Percentiles rank a stretch among this genome's conserved stretches.
Conservation (phyloP, 352 stramenopile genomes). For the Pilasporangium apinafurcum region DNA sequence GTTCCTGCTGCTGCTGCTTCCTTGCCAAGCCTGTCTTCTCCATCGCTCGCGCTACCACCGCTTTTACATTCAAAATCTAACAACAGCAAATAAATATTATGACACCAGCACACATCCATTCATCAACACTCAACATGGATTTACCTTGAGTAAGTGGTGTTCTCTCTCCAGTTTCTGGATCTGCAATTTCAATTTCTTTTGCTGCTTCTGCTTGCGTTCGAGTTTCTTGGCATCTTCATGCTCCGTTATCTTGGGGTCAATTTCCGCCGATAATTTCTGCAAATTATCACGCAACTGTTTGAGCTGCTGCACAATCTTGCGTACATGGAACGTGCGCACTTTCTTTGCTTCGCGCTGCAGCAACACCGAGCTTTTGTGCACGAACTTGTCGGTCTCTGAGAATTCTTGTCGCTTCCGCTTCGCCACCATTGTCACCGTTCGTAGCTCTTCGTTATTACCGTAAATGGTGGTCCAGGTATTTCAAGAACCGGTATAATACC, state of each 20-base stretch:
- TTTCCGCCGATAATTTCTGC: slow-evolving; percentile 4
- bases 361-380: slow-evolving; percentile 63
- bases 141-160: slow-evolving; percentile 40
- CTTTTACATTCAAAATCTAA: slow-evolving; percentile 30
- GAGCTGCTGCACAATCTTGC: slow-evolving; percentile 64
- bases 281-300: slow-evolving; percentile 49
- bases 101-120: no score
- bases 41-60: slow-evolving; percentile 32
- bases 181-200: slow-evolving; percentile 31
- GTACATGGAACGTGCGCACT: slow-evolving; percentile 53
- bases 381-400: slow-evolving; percentile 56
- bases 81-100: not conserved
- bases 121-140: not conserved
- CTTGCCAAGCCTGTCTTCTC: slow-evolving; percentile 33
- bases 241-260: not conserved
- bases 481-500: no score
- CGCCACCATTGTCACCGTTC: slow-evolving; percentile 7
- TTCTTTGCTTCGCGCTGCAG: slow-evolving; percentile 78
- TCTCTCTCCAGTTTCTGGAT: slow-evolving; percentile 44
- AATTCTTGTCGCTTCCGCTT: slow-evolving; percentile 53
- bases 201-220: slow-evolving; percentile 30
- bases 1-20: slow-evolving; percentile 13
- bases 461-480: no score
- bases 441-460: not conserved
- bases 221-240: slow-evolving; percentile 17